Percentiles rank a stretch among this genome's conserved stretches.
These are phyloP conservation scores for Diaporthe sp. DNA, from an alignment of 2,329 filamentous ascomycete species.

Conservation along the genomic window DNA sequence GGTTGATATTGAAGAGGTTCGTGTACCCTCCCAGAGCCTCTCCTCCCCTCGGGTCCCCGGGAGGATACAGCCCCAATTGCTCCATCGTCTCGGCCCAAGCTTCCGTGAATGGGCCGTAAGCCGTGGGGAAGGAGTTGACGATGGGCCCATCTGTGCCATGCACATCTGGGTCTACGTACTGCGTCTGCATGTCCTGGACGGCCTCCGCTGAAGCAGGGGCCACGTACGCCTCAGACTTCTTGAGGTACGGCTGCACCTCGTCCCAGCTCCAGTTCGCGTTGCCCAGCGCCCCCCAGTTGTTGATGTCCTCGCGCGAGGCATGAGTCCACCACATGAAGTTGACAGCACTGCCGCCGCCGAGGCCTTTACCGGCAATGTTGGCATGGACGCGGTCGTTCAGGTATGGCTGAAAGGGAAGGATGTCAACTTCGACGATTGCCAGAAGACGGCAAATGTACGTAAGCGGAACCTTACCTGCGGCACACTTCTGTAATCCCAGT, in stretches of 20 bases:
- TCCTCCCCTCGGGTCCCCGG: neutral
- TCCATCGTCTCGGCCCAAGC: neutral
- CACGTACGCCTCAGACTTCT: neutral
- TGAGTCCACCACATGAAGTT: slow-evolving; percentile 21
- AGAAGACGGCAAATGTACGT: too few relatives aligned
- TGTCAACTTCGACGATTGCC: neutral
- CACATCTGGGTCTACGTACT: neutral
- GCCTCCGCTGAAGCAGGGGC: neutral
- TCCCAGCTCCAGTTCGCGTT: slow-evolving; percentile 11
- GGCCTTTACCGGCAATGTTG: neutral
- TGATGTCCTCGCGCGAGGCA: neutral
- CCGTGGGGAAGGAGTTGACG: neutral
- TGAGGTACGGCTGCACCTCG: slow-evolving; percentile 1
- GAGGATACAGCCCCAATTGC: neutral
- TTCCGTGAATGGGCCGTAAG: neutral
- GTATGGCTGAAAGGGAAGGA: neutral
- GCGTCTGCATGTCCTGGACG: slow-evolving; percentile 3
- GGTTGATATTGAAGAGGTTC: slow-evolving; percentile 6
- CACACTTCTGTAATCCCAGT: slow-evolving; percentile 3
- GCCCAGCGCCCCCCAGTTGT: neutral
- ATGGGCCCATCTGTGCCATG: neutral
- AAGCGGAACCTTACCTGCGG: neutral
- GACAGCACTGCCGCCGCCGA: slow-evolving; percentile 13
- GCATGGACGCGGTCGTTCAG: neutral
- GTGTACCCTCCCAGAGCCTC: slow-evolving; percentile 2